Evolutionary conservation across 2,329 filamentous ascomycete species (phyloP), one percentile per base, ranked within the genome.

Genomic region (Eutypella sp.): DNA sequence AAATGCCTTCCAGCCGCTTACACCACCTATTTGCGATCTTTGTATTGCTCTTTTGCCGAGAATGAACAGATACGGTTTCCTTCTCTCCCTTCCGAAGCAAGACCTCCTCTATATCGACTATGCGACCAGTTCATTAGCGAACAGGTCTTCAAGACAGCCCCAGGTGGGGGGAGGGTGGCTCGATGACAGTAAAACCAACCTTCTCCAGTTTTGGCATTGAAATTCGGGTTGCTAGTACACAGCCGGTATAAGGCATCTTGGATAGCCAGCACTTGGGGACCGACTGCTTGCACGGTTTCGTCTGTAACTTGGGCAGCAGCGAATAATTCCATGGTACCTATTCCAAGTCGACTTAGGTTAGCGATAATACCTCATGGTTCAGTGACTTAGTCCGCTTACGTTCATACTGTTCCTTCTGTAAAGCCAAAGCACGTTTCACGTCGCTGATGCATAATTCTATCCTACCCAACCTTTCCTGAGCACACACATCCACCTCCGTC

Each of bases 401-500:
- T 29, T 7, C 25, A 29, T 7, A 7, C 13, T 29, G 25, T 13
- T 29, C 13, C 13, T 7, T 7, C 25, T 7, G 7, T 7, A 29
- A 29, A 13, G 13, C 25, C 25, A 29, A 29, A 13, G 37, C 36
- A 18, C 25, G 10, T 23, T 41, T 40, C 3, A 41, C 18, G 23
- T 27, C 16, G 20, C 20, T 45, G 15, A 27, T 41, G 18, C 27
- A 11, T 4, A 42, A 15, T 23, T 52, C 42, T 18, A 49, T 39
- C 15, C 40, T 25, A 7, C 44, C 47, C 13, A 52, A 27, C 25
- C 47, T 44, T 36, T 49, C 47, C 18, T 43, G 33, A n/a, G 5
- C 40, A 29, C 49, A 52, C 1, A 52, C 27, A 11, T 47, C 42
- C 15, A 49, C 49, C 16, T 49, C 39, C 22, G 40, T 40, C 20